A percentile compares a stretch with the other conserved stretches of the same genome.
Evolutionary conservation across 768 basidiomycete genomes (phyloP).

Genomic region (Psilocybe sp.): DNA sequence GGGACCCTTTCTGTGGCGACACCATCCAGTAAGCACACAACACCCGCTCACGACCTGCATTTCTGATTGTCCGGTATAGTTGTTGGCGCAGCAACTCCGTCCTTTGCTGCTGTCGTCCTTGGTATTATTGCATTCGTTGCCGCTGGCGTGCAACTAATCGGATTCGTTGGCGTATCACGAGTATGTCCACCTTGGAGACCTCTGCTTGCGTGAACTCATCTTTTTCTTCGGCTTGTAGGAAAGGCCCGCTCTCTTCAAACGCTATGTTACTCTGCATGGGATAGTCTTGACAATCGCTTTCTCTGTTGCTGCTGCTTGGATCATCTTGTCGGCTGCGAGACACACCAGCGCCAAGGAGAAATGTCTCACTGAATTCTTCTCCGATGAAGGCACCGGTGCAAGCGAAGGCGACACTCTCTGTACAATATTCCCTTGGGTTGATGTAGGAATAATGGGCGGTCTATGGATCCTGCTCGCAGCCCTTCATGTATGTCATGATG

Average conservation of each 20-base stretch:
- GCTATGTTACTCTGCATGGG: conserved; percentile 68
- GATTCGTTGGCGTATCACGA: conserved; percentile 80
- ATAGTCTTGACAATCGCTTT: conserved; percentile 59
- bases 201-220: background rate
- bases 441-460: conserved; percentile 87
- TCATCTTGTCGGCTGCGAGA: conserved; percentile 72
- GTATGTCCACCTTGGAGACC: conserved; percentile 32
- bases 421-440: conserved; percentile 89
- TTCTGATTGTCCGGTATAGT: conserved; percentile 40
- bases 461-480: conserved; percentile 81
- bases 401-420: conserved; percentile 74
- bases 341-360: conserved; percentile 68
- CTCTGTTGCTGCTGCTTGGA: conserved; percentile 77
- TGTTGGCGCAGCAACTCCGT: conserved; percentile 83
- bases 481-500: conserved; percentile 56
- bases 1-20: conserved; percentile 77
- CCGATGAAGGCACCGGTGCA: conserved; percentile 32
- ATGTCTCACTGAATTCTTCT: conserved; percentile 64
- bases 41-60: conserved; percentile 2
- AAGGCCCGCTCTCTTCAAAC: conserved; percentile 57
- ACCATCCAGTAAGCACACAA: conserved; percentile 61
- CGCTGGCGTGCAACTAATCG: conserved; percentile 76
- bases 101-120: conserved; percentile 70
- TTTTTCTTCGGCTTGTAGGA: conserved; percentile 44
- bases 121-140: conserved; percentile 73